Percentiles rank a stretch among this genome's conserved stretches.
Evolutionary conservation across 306 rosid species (phyloP).

Genomic region (Carpinus viminea): DNA sequence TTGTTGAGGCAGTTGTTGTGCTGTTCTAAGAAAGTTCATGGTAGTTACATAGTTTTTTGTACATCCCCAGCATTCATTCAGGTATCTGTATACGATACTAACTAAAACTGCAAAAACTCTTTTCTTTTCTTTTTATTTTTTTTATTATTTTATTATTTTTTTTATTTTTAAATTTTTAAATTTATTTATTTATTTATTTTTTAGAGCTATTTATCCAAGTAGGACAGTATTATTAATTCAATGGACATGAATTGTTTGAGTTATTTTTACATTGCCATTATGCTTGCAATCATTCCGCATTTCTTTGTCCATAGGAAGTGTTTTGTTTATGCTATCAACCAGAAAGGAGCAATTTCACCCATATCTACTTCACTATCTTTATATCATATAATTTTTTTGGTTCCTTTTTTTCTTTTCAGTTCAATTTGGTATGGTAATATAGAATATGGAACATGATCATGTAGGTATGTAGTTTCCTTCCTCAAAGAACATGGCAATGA

Average conservation of each 20-base stretch:
- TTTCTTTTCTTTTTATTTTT: too few relatives aligned
- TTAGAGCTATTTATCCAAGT: neutral
- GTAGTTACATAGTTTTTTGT: neutral
- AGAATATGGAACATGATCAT: constrained; percentile 32
- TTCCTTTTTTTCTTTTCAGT: neutral
- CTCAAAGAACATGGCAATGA: constrained; percentile 96
- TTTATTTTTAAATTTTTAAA: too few relatives aligned
- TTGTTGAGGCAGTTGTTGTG: neutral
- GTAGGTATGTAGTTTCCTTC: constrained; percentile 77
- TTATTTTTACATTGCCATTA: neutral
- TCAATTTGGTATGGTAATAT: constrained; percentile 2
- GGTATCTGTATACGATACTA: neutral
- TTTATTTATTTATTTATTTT: too few relatives aligned
- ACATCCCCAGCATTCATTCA: neutral
- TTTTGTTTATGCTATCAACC: neutral
- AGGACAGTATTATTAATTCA: neutral
- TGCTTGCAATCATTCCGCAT: neutral
- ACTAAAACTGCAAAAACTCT: neutral
- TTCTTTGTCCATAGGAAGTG: neutral
- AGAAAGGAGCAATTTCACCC: neutral
- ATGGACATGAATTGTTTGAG: neutral
- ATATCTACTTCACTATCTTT: constrained; percentile 18
- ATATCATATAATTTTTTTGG: constrained; percentile 21
- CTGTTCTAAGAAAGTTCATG: neutral
- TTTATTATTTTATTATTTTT: too few relatives aligned